Evolutionary conservation across 1,284 basidiomycete species (phyloP).

Genomic region (Puccinia polysora): DNA sequence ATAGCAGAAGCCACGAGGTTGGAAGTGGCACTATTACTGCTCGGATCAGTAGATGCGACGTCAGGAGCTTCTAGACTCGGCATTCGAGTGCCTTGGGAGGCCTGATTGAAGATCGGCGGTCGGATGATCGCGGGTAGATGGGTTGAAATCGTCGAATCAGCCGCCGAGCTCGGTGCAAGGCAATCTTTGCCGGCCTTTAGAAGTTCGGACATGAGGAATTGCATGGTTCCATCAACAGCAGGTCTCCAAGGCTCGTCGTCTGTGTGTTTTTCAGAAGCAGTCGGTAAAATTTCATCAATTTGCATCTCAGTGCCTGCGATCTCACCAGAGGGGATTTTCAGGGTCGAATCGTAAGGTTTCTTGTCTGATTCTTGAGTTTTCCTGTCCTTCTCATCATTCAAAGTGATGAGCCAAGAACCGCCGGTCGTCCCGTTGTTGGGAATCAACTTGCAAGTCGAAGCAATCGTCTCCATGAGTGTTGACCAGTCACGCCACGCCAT

Average conservation of each 20-base stretch:
- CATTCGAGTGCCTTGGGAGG: constrained; percentile 4
- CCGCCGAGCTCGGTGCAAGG: constrained; percentile 9
- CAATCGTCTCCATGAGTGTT: constrained; percentile 70
- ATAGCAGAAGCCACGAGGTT: constrained; percentile 9
- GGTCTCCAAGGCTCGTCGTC: constrained; percentile 41
- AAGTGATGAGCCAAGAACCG: constrained; percentile 59
- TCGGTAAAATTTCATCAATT: constrained; percentile 45
- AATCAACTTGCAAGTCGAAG: constrained; percentile 67
- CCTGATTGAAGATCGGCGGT: constrained; percentile 34
- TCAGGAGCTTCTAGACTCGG: neutral
- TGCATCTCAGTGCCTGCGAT: constrained; percentile 21
- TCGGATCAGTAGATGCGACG: constrained; percentile 2
- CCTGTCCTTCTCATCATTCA: constrained; percentile 33
- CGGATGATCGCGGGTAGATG: constrained; percentile 24
- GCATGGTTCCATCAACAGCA: constrained; percentile 42
- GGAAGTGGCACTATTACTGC: neutral
- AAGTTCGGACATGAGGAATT: constrained; percentile 42
- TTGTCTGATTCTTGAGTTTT: neutral
- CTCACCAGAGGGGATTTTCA: constrained; percentile 36
- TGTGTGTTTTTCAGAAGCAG: constrained; percentile 50
- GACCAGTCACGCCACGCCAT: constrained; percentile 75
- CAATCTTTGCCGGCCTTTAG: constrained; percentile 37
- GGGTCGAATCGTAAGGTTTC: neutral
- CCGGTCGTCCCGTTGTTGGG: constrained; percentile 62
- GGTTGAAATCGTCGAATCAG: constrained; percentile 8